Base-by-base conservation (phyloP, 805 yeast genomes). In the Wickerhamiella hasegawae region DNA sequence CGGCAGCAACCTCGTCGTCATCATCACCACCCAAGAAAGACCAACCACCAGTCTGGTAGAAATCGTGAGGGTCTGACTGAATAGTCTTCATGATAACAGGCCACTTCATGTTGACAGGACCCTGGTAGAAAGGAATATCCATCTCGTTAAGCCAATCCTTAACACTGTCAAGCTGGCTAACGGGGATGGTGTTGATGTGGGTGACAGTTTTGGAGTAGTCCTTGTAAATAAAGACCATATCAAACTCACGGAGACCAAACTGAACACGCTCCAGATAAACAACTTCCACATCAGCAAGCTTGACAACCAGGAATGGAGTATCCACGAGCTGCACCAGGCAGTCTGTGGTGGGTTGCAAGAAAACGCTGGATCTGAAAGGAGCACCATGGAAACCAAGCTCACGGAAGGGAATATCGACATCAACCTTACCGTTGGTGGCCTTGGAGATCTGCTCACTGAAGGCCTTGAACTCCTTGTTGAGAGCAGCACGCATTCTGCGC, bases 91-190 rank as follows among this genome's bases (percentile, higher is more conserved):
- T 87, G 53, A 90, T 85, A 18, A 84, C 76, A 11, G 74, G 65
- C 98, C 98, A 90, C 61, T 83, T 84, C 70, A 90, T 73, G 62
- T 87, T 87, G 60, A 90, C 78, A 31, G 93, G 85, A 36, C 96
- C 95, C 50, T 84, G 95, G 52, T 85, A 79, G 62, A 69, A 76
- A 26, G 98, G 94, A 43, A 90, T 79, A 55, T 90, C 98, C 52
- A 90, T 94, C 55, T 90, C 94, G n/a, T 94, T 82, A 40, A 90
- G 65, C 98, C 98, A 90, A 34, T 82, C 83, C 57, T 87, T 90
- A 42, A 90, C 80, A 53, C 80, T 87, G 53, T 90, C 98, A 38
- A 90, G 62, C 36, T 79, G 68, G 49, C 80, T 92, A 71, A 84
- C 82, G 25, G 97, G 96, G 40, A 90, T 83, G 3, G 97, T 84